A percentile compares a stretch with the other conserved stretches of the same genome.
Evolutionary conservation across 1,284 basidiomycete genomes (phyloP).

Genomic region (Peniophora sp.): DNA sequence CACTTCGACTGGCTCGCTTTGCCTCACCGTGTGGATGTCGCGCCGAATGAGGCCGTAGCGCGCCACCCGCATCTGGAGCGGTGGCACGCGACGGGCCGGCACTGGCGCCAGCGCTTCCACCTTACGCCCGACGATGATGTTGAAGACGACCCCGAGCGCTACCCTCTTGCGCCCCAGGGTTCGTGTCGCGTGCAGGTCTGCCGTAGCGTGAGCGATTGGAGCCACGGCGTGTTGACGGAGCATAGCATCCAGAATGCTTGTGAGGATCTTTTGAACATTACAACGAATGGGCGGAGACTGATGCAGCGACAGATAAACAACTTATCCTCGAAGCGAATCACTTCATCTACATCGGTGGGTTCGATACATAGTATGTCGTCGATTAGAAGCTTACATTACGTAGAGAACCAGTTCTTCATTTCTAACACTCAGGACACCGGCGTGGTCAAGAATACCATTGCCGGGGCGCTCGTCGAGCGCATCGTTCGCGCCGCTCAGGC

Average conservation of each 20-base stretch:
- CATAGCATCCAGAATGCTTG: constrained; percentile 82
- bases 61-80: constrained; percentile 63
- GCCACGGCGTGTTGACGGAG: constrained; percentile 82
- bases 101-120: constrained; percentile 56
- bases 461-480: constrained; percentile 72
- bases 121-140: constrained; percentile 23
- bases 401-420: constrained; percentile 94
- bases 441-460: constrained; percentile 78
- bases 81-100: constrained; percentile 51
- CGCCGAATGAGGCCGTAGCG: constrained; percentile 59
- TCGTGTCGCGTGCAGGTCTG: constrained; percentile 69
- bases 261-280: constrained; percentile 33
- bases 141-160: constrained; percentile 25
- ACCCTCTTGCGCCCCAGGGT: constrained; percentile 34
- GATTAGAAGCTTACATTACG: not conserved
- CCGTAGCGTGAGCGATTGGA: constrained; percentile 86
- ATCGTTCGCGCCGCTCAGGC: constrained; percentile 72
- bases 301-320: constrained; percentile 54
- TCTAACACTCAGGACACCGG: constrained; percentile 61
- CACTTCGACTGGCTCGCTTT: constrained; percentile 76
- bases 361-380: not conserved
- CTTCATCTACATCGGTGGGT: constrained; percentile 81
- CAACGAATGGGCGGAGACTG: constrained; percentile 3
- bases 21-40: constrained; percentile 58
- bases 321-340: constrained; percentile 81